These are phyloP conservation scores for Stylosanthes scabra DNA, from an alignment of 331 rosid species.

Conservation along the genomic window DNA sequence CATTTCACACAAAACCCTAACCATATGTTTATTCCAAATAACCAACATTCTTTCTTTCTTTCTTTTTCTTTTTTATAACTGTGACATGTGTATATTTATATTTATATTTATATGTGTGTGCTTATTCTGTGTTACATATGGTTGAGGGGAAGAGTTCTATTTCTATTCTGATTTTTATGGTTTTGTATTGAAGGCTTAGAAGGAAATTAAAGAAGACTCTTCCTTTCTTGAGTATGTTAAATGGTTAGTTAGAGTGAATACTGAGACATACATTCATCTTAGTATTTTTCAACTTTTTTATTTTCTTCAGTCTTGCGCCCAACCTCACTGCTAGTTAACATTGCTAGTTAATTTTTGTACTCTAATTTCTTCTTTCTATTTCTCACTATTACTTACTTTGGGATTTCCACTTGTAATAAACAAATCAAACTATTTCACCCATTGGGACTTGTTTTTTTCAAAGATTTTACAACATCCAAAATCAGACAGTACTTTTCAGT, in stretches of 20 bases:
- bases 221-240: background rate
- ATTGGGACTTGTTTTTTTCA: background rate
- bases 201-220: conserved; percentile 5
- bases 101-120: background rate
- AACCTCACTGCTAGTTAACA: conserved; percentile 17
- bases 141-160: background rate
- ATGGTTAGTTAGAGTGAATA: conserved; percentile 7
- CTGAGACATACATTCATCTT: conserved; percentile 4
- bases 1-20: conserved; percentile 63
- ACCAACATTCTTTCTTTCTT: background rate
- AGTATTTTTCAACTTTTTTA: background rate
- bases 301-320: conserved; percentile 19
- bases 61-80: too few species aligned
- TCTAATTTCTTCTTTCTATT: background rate
- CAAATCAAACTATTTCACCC: background rate
- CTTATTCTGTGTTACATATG: conserved; percentile 14
- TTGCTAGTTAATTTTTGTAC: conserved; percentile 26
- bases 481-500: background rate
- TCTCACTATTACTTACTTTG: background rate
- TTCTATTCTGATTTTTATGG: background rate
- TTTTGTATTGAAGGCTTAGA: conserved; percentile 15
- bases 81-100: background rate
- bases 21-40: background rate
- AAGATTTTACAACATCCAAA: conserved; percentile 16
- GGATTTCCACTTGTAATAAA: conserved; percentile 6